Percentiles rank a stretch among this genome's conserved stretches.
Conservation (phyloP, 2,329 filamentous ascomycete genomes). For the Nemania sp. region DNA sequence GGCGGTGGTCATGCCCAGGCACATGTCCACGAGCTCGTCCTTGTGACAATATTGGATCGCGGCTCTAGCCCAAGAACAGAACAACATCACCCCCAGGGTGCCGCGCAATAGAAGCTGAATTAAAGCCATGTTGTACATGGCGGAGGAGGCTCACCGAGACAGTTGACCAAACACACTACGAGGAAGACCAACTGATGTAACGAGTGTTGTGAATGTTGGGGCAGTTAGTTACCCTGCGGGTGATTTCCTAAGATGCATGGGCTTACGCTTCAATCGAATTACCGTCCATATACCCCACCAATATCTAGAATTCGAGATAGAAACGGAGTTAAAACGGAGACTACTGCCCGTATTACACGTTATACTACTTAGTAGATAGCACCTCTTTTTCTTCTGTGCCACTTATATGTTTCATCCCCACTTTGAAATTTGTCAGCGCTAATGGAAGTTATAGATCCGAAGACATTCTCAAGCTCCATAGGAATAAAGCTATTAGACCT, state of each 20-base stretch:
- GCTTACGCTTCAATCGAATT: neutral
- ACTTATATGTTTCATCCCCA: neutral
- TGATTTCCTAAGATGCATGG: neutral
- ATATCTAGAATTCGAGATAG: neutral
- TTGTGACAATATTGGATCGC: conserved; percentile 13
- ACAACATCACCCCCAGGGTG: neutral
- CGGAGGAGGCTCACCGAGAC: neutral
- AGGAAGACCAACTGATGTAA: neutral
- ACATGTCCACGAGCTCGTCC: conserved; percentile 6
- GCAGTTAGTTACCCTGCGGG: neutral
- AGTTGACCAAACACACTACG: neutral
- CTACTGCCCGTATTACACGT: neutral
- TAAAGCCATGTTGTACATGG: neutral
- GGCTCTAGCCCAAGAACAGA: neutral
- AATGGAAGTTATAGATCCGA: neutral
- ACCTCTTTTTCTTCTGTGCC: neutral
- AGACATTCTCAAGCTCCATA: neutral
- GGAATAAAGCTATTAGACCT: neutral
- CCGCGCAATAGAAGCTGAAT: neutral
- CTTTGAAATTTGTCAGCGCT: neutral
- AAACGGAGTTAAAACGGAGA: neutral
- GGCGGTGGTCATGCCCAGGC: neutral
- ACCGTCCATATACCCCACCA: neutral
- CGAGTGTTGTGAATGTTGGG: neutral
- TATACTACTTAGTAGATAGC: too few species aligned